Conservation (phyloP, 495 filamentous ascomycete genomes). For the Aeminium ludgeri region DNA sequence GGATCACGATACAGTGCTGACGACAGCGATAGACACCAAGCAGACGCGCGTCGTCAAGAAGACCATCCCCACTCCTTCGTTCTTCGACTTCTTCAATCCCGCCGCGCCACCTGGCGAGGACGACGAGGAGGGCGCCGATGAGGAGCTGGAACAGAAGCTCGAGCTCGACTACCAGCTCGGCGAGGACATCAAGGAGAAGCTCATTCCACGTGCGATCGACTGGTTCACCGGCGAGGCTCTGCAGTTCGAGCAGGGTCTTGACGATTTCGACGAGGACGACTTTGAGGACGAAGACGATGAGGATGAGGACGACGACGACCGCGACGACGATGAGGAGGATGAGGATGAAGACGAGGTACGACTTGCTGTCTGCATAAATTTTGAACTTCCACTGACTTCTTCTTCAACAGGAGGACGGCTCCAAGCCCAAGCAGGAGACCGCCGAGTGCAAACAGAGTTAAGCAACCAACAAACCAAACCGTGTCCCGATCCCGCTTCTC, state of each 20-base stretch:
- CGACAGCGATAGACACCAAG: slow-evolving; percentile 59
- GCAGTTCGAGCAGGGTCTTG: slow-evolving; percentile 87
- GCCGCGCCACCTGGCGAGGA: slow-evolving; percentile 68
- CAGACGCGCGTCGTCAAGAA: slow-evolving; percentile 98
- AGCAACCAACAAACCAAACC: neutral
- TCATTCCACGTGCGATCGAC: slow-evolving; percentile 95
- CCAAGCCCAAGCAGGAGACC: slow-evolving; percentile 96
- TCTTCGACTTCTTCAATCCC: slow-evolving; percentile 99
- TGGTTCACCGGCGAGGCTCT: slow-evolving; percentile 99
- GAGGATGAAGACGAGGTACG: slow-evolving; percentile 91
- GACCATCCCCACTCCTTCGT: slow-evolving; percentile 93
- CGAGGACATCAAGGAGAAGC: slow-evolving; percentile 99
- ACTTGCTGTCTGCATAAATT: slow-evolving; percentile 9
- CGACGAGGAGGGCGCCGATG: slow-evolving; percentile 59
- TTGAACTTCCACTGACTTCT: slow-evolving; percentile 20
- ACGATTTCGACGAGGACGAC: slow-evolving; percentile 68
- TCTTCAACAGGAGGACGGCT: slow-evolving; percentile 58
- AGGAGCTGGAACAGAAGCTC: slow-evolving; percentile 91
- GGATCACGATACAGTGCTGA: neutral
- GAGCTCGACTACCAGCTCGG: slow-evolving; percentile 98
- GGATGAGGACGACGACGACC: slow-evolving; percentile 72
- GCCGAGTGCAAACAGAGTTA: slow-evolving; percentile 99
- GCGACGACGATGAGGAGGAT: slow-evolving; percentile 75
- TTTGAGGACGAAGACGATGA: slow-evolving; percentile 85
- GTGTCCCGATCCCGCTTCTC: too few relatives aligned